Evolutionary conservation across 208 protist genomes (phyloP).

Genomic region (Kentomonas sorsogonicus): DNA sequence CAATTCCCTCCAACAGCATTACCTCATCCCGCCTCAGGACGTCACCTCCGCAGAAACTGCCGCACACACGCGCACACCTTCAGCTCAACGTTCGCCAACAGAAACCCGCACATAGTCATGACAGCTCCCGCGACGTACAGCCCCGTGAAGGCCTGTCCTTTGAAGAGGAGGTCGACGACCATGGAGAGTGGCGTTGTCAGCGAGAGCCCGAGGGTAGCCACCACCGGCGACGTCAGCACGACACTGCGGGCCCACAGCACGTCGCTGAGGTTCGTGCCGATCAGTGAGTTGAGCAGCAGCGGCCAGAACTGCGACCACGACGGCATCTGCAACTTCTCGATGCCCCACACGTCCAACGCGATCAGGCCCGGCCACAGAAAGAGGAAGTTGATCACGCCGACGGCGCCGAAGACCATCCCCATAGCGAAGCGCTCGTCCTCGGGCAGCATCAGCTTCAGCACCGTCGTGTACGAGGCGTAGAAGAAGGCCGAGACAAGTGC

Average conservation of each 20-base stretch:
- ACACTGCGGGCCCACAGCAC: constrained; percentile 88
- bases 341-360: constrained; percentile 38
- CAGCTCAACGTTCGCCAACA: constrained; percentile 63
- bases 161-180: constrained; percentile 69
- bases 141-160: constrained; percentile 31
- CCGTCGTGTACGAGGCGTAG: constrained; percentile 85
- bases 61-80: constrained; percentile 11
- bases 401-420: constrained; percentile 84
- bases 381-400: constrained; percentile 74
- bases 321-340: constrained; percentile 72
- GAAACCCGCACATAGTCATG: constrained; percentile 70
- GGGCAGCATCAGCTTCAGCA: constrained; percentile 70
- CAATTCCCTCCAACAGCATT: too few species aligned
- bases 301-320: constrained; percentile 50
- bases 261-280: constrained; percentile 89
- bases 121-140: constrained; percentile 70
- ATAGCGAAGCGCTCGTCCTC: constrained; percentile 84
- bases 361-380: constrained; percentile 72
- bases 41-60: too few species aligned
- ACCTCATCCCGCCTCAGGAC: too few species aligned
- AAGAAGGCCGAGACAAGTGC: constrained; percentile 82
- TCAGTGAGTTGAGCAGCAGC: constrained; percentile 74
- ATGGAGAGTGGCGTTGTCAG: constrained; percentile 88
- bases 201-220: constrained; percentile 85
- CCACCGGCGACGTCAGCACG: constrained; percentile 82